Evolutionary conservation across 2,329 filamentous ascomycete species (phyloP), one percentile per base, ranked within the genome.

Genomic region (Phialocephala subalpina): DNA sequence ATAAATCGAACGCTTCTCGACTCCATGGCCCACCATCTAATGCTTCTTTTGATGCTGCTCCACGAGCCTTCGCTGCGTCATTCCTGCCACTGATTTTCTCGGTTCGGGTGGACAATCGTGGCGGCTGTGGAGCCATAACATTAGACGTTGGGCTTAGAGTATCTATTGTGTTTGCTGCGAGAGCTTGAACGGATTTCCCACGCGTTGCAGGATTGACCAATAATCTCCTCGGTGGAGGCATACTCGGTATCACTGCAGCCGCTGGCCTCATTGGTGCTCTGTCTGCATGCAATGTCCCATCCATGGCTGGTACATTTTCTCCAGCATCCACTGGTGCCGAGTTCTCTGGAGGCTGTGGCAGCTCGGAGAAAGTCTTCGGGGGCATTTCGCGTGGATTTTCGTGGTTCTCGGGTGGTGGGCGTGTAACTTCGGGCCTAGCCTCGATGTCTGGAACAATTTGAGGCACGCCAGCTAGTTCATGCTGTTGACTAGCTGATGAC

Each of bases 1-100:
- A 76, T n/a, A 79, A 68, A 70, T 79, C 77, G 60, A 75, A 75
- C 4, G 76, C 72, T 67, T 78, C 76, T 40, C 74, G 70, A 67
- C 76, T 78, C 77, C 77, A 79, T 5, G 77, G 73, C 1, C 76
- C 76, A 11, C 40, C 60, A 33, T 29, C 9, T 16, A 60, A 25
- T 6, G 29, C 60, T 55, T 63, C 61, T 52, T 52, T 55, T 12
- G 38, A 12, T 9, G 47, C 35, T 12, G 40, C 42, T 45, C 22
- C 33, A 47, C 36, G 35, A 2, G n/a, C 25, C 52, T 45, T 52
- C 53, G 49, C 60, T 56, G 40, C 40, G 27, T 64, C 45, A 36
- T 42, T 62, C 53, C 65, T 33, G 53, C 58, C 36, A 52, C 27
- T 45, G 6, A 58, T 14, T 22, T 35, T 22, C 25, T 22, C 42